Conservation (phyloP, 1,139 yeast genomes). For the Suhomyces taliae region DNA sequence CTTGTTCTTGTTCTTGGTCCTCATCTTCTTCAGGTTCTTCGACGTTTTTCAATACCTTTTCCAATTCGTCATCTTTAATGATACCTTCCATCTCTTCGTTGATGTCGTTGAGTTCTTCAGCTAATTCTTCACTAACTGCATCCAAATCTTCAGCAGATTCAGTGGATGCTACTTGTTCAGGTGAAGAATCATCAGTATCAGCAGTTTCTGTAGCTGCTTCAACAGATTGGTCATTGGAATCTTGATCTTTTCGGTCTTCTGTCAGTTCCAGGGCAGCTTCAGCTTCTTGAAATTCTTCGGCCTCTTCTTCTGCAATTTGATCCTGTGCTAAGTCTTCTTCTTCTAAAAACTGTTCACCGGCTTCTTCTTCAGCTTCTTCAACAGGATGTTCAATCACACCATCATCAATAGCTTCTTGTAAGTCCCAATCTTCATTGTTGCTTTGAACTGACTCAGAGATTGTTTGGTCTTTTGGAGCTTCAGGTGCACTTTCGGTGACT, state of each 20-base stretch:
- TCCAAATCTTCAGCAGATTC: neutral
- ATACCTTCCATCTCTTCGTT: neutral
- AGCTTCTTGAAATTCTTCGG: no score
- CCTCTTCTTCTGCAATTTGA: neutral
- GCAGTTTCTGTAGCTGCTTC: no score
- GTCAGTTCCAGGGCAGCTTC: neutral
- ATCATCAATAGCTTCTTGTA: neutral
- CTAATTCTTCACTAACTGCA: neutral
- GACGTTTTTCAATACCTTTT: neutral
- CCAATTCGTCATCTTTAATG: neutral
- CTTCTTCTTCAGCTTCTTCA: neutral
- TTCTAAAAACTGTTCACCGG: neutral
- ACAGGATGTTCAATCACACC: neutral
- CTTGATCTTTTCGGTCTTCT: neutral
- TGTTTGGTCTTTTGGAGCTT: neutral
- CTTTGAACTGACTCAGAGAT: constrained; percentile 7
- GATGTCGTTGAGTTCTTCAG: neutral
- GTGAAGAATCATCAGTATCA: no score
- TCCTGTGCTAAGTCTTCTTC: neutral
- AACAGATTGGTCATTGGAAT: neutral
- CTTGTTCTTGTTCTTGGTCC: neutral
- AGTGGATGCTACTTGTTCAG: neutral
- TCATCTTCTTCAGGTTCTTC: neutral
- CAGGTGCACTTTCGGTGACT: neutral
- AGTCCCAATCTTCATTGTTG: neutral